Evolutionary conservation across 108 stramenopile genomes (phyloP).

Genomic region (Nitzschia sp.): DNA sequence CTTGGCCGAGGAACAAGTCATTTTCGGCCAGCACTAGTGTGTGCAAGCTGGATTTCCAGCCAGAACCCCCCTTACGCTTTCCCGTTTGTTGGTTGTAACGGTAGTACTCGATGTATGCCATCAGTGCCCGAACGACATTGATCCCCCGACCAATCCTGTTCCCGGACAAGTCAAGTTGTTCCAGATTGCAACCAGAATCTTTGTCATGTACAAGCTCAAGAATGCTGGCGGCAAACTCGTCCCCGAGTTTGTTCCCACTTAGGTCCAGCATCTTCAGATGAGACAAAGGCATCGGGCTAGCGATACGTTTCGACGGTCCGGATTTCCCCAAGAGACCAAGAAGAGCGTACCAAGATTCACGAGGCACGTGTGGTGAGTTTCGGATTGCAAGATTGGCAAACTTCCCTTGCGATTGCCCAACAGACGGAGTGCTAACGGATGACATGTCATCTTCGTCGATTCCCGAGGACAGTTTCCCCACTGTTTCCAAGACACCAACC

Average conservation of each 20-base stretch:
- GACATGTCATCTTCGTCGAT: constrained; percentile 23
- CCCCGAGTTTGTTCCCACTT: constrained; percentile 57
- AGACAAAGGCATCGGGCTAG: constrained; percentile 31
- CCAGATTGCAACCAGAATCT: constrained; percentile 50
- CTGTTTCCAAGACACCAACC: constrained; percentile 49
- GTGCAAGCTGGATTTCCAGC: constrained; percentile 53
- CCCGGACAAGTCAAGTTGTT: constrained; percentile 58
- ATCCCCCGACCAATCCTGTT: constrained; percentile 51
- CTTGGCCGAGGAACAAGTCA: constrained; percentile 43
- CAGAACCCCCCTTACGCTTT: constrained; percentile 14
- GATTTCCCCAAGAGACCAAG: constrained; percentile 47
- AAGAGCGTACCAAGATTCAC: constrained; percentile 41
- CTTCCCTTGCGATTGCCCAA: constrained; percentile 46
- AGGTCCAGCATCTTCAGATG: constrained; percentile 53
- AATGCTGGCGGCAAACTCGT: constrained; percentile 45
- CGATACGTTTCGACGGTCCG: constrained; percentile 21
- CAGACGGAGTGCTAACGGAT: constrained; percentile 8
- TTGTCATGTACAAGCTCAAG: constrained; percentile 49
- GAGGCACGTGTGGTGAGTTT: constrained; percentile 39
- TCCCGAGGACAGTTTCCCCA: constrained; percentile 49
- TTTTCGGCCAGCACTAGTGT: constrained; percentile 51
- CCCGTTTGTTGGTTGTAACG: constrained; percentile 43
- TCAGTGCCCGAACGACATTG: constrained; percentile 38
- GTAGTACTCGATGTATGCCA: constrained; percentile 41
- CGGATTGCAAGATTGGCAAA: constrained; percentile 48